Evolutionary conservation across 1,284 basidiomycete species (phyloP).

Genomic region (Cryptococcus neoformans): DNA sequence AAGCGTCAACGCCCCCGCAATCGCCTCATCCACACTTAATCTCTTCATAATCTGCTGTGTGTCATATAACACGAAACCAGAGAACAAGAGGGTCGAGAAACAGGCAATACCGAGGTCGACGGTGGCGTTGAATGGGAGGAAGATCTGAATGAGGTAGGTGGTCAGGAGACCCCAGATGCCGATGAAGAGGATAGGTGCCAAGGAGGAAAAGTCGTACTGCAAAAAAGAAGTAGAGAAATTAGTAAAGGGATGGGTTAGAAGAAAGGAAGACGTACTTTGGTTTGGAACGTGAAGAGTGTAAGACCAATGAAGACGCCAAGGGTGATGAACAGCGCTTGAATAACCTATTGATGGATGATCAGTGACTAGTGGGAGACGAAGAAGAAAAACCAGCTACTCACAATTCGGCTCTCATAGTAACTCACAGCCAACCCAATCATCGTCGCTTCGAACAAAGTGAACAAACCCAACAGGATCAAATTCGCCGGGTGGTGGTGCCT

Average conservation of each 20-base stretch:
- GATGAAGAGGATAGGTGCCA: slow-evolving; percentile 45
- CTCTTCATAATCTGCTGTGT: slow-evolving; percentile 51
- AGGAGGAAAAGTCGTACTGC: slow-evolving; percentile 47
- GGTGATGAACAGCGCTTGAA: slow-evolving; percentile 56
- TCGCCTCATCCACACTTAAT: slow-evolving; percentile 46
- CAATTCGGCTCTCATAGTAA: slow-evolving; percentile 45
- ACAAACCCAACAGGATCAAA: slow-evolving; percentile 53
- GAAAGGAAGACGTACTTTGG: slow-evolving; percentile 38
- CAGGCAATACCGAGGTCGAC: slow-evolving; percentile 45
- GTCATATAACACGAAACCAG: slow-evolving; percentile 47
- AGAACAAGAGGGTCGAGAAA: slow-evolving; percentile 47
- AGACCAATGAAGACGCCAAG: slow-evolving; percentile 56
- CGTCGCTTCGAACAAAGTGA: slow-evolving; percentile 52
- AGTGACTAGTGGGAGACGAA: not conserved
- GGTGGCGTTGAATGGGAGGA: slow-evolving; percentile 49
- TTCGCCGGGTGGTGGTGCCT: slow-evolving; percentile 51
- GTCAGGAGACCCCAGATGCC: slow-evolving; percentile 46
- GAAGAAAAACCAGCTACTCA: slow-evolving; percentile 16
- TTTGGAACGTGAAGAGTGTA: slow-evolving; percentile 55
- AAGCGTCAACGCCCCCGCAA: slow-evolving; percentile 34
- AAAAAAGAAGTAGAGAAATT: not conserved
- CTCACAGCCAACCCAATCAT: slow-evolving; percentile 51
- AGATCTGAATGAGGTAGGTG: slow-evolving; percentile 43
- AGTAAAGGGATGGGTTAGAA: not conserved
- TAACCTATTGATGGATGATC: slow-evolving; percentile 36